phyloP scores from a whole-genome alignment of 1,284 basidiomycete genomes.

The Tilletia horrida region DNA sequence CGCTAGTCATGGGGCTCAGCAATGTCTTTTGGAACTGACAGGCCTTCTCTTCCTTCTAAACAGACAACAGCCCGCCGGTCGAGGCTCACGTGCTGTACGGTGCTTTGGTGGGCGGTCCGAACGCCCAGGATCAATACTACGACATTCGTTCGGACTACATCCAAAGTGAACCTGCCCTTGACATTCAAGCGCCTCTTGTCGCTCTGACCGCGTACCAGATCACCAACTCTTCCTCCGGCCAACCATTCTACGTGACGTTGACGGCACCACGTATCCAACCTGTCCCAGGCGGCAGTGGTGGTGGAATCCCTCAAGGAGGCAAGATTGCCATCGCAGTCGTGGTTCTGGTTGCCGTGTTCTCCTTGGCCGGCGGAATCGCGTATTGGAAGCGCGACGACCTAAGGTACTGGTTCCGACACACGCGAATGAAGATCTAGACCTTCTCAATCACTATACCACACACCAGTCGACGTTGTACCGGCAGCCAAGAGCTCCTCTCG shows the following conservation, averaged over 20 bases:
- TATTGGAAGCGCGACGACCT: not conserved
- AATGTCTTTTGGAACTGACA: not conserved
- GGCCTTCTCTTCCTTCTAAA: not conserved
- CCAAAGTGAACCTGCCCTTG: conserved; percentile 67
- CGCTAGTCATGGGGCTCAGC: not conserved
- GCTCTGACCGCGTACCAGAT: conserved; percentile 73
- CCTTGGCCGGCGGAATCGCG: conserved; percentile 34
- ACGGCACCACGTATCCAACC: conserved; percentile 63
- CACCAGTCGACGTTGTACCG: too few relatives aligned
- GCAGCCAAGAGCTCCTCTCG: not conserved
- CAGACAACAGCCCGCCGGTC: conserved; percentile 60
- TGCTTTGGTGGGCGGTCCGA: conserved; percentile 80
- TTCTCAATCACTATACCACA: not conserved
- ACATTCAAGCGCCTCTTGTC: conserved; percentile 79
- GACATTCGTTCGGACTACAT: conserved; percentile 80
- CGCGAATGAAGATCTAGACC: not conserved
- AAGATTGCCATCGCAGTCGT: conserved; percentile 65
- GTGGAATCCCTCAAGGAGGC: conserved; percentile 60
- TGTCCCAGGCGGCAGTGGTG: conserved; percentile 72
- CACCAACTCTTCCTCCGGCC: conserved; percentile 63
- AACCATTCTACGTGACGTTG: conserved; percentile 76
- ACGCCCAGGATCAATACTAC: conserved; percentile 71
- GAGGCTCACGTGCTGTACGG: conserved; percentile 79
- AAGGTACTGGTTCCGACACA: conserved; percentile 12
- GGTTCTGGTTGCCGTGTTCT: conserved; percentile 64